Base-by-base conservation (phyloP, 306 rosid species). In the Cucumis cinereus region DNA sequence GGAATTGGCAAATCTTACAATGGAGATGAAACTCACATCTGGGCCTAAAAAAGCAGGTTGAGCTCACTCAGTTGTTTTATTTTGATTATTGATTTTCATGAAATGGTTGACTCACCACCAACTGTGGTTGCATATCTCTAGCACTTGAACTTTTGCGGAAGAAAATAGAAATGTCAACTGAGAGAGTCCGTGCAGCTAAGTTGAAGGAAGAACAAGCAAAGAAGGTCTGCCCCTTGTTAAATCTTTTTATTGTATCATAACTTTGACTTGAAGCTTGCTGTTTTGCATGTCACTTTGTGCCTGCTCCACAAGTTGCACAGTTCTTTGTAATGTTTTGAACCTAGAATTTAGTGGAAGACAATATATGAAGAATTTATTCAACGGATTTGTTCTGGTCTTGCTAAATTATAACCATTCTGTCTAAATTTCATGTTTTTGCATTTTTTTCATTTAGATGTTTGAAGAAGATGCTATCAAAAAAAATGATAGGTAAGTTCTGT, bases 21-120 rank as follows among this genome's bases (percentile, higher is more conserved):
- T 91, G 93, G 95, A 94, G 87, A 82, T 91, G 90, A 94, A 91
- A 79, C 97, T 90, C 73, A 94, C 96, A 10, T 92, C 97, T 28
- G 98, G 98, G 62, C 97, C 98, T 0, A 94, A 94, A 79, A 94
- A 91, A 89, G 88, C 97, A 87, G 97, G 98, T 93, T 80, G 83
- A 83, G 62, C 58, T 52, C 75, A 19, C 78, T 76, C 74, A 64
- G 76, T 77, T 30, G 52, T 80, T 86, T 77, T 78, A 49, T 26
- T 28, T 17, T 52, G 28, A 61, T 56, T 60, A n/a, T 71, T 45
- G 52, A 61, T 80, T 57, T 15, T 74, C 19, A 47, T 80, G 80
- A 78, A 77, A 74, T 86, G 81, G 80, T 75, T 76, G 49, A 83
- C 53, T 56, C 50, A 76, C 53, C 24, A 69, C 14, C 43, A 60